Percentiles rank a stretch among this genome's conserved stretches.
These are phyloP conservation scores for Aureobasidium zeae DNA, from an alignment of 2,329 filamentous ascomycete species.

Conservation along the genomic window DNA sequence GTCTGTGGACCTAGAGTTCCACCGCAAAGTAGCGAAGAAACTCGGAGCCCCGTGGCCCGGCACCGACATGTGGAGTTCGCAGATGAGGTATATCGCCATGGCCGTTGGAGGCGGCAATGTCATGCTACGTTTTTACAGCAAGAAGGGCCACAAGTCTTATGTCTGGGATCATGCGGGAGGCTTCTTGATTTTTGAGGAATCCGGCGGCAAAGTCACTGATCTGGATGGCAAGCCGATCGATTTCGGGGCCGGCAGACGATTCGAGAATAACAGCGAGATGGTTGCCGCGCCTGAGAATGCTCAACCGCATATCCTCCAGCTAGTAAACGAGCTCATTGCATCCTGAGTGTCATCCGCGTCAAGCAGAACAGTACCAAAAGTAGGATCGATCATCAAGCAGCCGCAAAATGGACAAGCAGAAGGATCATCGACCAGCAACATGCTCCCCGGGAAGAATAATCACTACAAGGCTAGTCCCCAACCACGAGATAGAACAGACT, in stretches of 20 bases:
- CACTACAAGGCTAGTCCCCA: no score
- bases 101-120: conserved; percentile 42
- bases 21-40: conserved; percentile 28
- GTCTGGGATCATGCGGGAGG: conserved; percentile 51
- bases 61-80: conserved; percentile 44
- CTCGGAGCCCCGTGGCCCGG: conserved; percentile 40
- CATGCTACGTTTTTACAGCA: conserved; percentile 40
- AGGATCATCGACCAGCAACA: no score
- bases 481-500: no score
- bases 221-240: conserved; percentile 42
- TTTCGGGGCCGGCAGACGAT: conserved; percentile 35
- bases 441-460: no score
- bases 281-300: conserved; percentile 33
- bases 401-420: no score
- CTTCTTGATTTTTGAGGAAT: conserved; percentile 42
- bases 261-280: conserved; percentile 34
- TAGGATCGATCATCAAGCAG: not conserved
- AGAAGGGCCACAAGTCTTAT: conserved; percentile 35
- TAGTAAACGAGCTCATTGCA: conserved; percentile 5
- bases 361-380: no score
- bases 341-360: not conserved
- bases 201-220: conserved; percentile 43
- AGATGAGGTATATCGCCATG: conserved; percentile 46
- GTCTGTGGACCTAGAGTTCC: conserved; percentile 20
- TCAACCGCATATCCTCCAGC: conserved; percentile 22